Evolutionary conservation across 495 filamentous ascomycete species (phyloP), one percentile per base, ranked within the genome.

Genomic region (Talaromyces proteolyticus): DNA sequence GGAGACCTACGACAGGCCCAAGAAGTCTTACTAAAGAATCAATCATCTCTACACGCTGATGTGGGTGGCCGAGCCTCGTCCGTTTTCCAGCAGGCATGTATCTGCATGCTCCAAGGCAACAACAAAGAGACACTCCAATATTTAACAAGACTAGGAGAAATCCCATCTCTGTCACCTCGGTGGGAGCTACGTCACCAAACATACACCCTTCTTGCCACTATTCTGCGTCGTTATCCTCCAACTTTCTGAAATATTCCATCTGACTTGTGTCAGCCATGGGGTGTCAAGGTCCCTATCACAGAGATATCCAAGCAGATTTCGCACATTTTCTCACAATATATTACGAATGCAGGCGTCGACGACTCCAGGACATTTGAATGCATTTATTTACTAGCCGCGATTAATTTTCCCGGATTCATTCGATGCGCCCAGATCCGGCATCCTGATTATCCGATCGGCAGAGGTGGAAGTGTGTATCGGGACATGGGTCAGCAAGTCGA

Each of bases 331-430:
- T 14, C n/a, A 40, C n/a, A 40, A 40, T 40, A 40, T 40, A 40
- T 6, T n/a, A 14, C 6, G 38, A 40, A 18, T 18, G 38, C 17
- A 18, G 16, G 17, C 12, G 16, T 40, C n/a, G 38, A 40, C 16
- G 38, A 40, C 17, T n/a, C 38, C 11, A 40, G 6, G 12, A 40
- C 38, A 18, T 40, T 40, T 40, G 38, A 40, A 40, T 40, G 38
- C 6, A n/a, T 40, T 6, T 40, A 40, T 18, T 18, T 40, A n/a
- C n/a, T 40, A 18, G 38, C 38, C 12, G 38, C 38, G 6, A 40
- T 40, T 18, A 40, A 40, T 40, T 40, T 40, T 29, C 38, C n/a
- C n/a, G n/a, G 38, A 40, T 40, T 40, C n/a, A 14, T 40, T 40
- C n/a, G 38, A 14, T 40, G 38, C n/a, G 6, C 17, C 17, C n/a